phyloP scores from a whole-genome alignment of 805 yeast genomes.

The Starmerella vaccinii region DNA sequence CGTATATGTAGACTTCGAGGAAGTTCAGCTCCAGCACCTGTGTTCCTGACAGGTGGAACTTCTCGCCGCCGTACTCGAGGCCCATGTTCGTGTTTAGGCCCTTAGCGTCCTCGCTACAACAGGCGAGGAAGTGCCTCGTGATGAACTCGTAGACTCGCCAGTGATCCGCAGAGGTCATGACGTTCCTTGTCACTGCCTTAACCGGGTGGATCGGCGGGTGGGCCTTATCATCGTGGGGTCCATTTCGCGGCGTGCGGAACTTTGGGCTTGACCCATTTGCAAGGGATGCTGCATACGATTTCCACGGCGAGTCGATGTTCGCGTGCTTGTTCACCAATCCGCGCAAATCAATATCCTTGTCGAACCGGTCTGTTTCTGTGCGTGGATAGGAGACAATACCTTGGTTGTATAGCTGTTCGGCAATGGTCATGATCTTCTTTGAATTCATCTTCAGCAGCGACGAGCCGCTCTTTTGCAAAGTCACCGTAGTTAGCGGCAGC shows the following conservation, averaged over 20 bases:
- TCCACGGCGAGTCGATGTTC: conserved; percentile 43
- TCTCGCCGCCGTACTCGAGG: conserved; percentile 69
- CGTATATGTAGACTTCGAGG: conserved; percentile 68
- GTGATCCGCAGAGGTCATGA: conserved; percentile 31
- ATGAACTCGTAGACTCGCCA: conserved; percentile 76
- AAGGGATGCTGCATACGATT: conserved; percentile 48
- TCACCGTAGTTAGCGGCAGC: conserved; percentile 87
- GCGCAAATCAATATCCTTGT: conserved; percentile 60
- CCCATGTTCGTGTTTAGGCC: conserved; percentile 58
- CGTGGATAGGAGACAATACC: conserved; percentile 93
- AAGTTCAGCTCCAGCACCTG: conserved; percentile 65
- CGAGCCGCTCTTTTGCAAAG: conserved; percentile 79
- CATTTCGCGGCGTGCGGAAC: conserved; percentile 62
- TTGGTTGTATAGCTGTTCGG: conserved; percentile 74
- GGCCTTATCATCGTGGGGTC: conserved; percentile 82
- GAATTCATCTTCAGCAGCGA: conserved; percentile 65
- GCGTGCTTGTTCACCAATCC: conserved; percentile 52
- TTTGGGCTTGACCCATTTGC: conserved; percentile 32
- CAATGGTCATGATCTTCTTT: conserved; percentile 59
- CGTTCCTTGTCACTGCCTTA: conserved; percentile 19
- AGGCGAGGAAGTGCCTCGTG: conserved; percentile 75
- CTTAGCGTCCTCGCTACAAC: conserved; percentile 83
- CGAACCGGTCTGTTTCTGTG: conserved; percentile 90
- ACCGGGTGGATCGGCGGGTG: conserved; percentile 98
- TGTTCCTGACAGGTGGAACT: conserved; percentile 62